Evolutionary conservation across 352 stramenopile species (phyloP), one percentile per base, ranked within the genome.

Genomic region (Elongisporangium senticosum): DNA sequence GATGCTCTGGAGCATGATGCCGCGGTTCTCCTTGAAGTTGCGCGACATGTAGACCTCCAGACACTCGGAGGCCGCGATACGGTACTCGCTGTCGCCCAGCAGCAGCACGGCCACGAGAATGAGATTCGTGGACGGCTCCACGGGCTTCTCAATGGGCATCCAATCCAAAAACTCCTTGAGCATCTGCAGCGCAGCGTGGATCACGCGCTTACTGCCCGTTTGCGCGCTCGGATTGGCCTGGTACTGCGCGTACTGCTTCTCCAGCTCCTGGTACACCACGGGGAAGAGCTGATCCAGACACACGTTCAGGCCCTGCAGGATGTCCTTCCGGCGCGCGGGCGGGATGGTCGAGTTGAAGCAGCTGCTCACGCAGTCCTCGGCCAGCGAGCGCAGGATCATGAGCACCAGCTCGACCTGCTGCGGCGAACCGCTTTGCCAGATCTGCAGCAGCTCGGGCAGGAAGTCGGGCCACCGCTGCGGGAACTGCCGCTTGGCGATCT

Each of bases 131-230:
- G 65, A 43, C 2, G 76, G 68, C 11, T 85, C 66, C 5, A 87
- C 69, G 1, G 83, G 75, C 28, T 72, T 71, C 28, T 87, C 77
- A 37, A 93, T 58, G 14, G 83, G 83, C 68, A 93, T 83, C 83
- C 83, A 93, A 61, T 93, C 83, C 6, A 93, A 61, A 62, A 93
- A 93, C 62, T 90, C 83, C 54, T 86, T 89, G 17, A 93, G 62
- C 78, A 90, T 90, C 47, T 82, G 63, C 48, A 93, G 50, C 24
- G 75, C 72, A 0, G 80, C 77, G 23, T 88, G 69, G 22, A 90
- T 79, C 7, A 93, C 58, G 52, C 71, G 70, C 59, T 82, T 73
- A 61, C 77, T 87, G 17, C 50, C 58, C 4, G 63, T 63, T 17
- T 67, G 63, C 49, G 73, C 61, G 40, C 51, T 49, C 13, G 20